Conservation (phyloP, 2,329 filamentous ascomycete species). For the Aspergillus felis region DNA sequence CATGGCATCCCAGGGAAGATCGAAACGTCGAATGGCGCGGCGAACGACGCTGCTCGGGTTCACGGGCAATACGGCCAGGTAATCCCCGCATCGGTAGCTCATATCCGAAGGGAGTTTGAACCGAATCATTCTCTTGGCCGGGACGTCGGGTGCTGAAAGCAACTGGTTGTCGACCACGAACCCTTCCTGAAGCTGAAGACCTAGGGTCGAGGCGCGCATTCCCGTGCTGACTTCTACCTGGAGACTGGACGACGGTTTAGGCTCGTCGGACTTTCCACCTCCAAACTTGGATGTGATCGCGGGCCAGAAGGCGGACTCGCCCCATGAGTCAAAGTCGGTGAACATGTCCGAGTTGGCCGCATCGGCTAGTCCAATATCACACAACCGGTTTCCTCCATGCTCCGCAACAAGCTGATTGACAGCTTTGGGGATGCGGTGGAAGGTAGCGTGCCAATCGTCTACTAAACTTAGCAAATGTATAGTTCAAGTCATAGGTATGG, state of each 20-base stretch:
- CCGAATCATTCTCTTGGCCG: slow-evolving; percentile 62
- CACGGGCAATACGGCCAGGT: slow-evolving; percentile 68
- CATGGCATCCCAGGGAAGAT: slow-evolving; percentile 65
- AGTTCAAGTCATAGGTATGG: slow-evolving; percentile 3
- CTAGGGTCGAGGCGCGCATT: slow-evolving; percentile 53
- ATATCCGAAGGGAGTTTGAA: slow-evolving; percentile 63
- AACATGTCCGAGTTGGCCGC: slow-evolving; percentile 64
- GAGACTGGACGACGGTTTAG: slow-evolving; percentile 33
- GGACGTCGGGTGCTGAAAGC: slow-evolving; percentile 49
- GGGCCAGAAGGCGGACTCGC: slow-evolving; percentile 55
- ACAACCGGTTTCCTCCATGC: slow-evolving; percentile 49
- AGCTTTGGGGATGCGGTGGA: slow-evolving; percentile 63
- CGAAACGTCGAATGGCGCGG: slow-evolving; percentile 61
- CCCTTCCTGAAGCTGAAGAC: slow-evolving; percentile 62
- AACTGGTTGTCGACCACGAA: slow-evolving; percentile 52
- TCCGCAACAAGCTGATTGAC: slow-evolving; percentile 54
- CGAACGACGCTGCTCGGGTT: slow-evolving; percentile 62
- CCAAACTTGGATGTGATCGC: slow-evolving; percentile 44
- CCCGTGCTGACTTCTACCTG: slow-evolving; percentile 52
- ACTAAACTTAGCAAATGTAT: slow-evolving; percentile 22
- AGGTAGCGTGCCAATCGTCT: slow-evolving; percentile 53
- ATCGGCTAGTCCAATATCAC: slow-evolving; percentile 55
- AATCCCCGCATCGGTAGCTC: slow-evolving; percentile 70
- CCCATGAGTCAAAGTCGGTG: slow-evolving; percentile 65
- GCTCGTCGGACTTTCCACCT: slow-evolving; percentile 12